Evolutionary conservation across 306 rosid species (phyloP), one percentile per base, ranked within the genome.

Genomic region (Comarum palustre): DNA sequence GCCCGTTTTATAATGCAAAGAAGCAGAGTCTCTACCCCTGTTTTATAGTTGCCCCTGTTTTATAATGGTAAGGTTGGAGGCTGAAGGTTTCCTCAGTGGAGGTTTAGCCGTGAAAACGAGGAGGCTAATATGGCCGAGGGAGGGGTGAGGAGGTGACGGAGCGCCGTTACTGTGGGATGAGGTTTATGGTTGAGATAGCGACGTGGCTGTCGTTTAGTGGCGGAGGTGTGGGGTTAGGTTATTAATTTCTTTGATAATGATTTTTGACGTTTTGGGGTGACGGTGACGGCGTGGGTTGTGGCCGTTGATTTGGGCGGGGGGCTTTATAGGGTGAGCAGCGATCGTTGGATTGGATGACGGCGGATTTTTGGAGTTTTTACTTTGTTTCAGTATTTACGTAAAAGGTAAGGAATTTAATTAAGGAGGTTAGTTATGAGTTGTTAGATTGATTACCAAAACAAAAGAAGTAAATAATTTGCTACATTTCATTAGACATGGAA

Each of bases 121-220:
- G 63, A 27, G 9, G 20, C n/a, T 32, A 8, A 32, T 29, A 60
- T 59, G 22, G 64, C 41, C 62, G 38, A 24, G 8, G 19, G 45
- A 31, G 73, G 24, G 29, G 4, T 4, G 32, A 9, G 32, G 43
- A n/a, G 5, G 50, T 54, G 46, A 72, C 31, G 67, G 67, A 72
- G 19, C 75, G 67, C 67, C 75, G 67, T 58, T 39, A 41, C 2
- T 41, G 58, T 39, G 72, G 75, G 54, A 4, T 15, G 36, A 41
- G 27, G 24, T 52, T 45, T 24, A 69, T 66, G 43, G 70, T 20
- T 48, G 39, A 73, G 70, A 80, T 68, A 2, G 55, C 75, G 83
- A 69, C 80, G 86, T 80, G 86, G 80, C 22, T 2, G 38, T 17
- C 41, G 52, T 39, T 20, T 20, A 8, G 15, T 1, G 20, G 31